phyloP scores from a whole-genome alignment of 2,329 filamentous ascomycete species.

The Fusarium marasasianum region DNA sequence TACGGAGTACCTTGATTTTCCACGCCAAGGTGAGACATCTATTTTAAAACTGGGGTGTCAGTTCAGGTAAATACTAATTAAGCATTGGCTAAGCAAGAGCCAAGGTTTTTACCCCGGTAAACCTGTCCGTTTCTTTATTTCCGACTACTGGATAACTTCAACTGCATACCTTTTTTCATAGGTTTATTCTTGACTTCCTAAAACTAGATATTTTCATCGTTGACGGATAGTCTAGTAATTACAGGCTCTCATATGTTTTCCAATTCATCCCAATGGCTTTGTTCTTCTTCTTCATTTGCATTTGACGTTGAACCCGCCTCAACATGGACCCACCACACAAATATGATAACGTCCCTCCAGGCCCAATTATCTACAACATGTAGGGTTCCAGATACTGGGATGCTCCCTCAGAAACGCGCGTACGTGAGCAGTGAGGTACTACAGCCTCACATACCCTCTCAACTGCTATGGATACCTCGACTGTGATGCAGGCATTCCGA shows the following conservation, averaged over 20 bases:
- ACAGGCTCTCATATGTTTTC: background rate
- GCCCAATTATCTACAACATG: constrained; percentile 32
- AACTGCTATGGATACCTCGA: background rate
- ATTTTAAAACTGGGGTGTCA: constrained; percentile 10
- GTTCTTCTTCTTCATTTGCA: background rate
- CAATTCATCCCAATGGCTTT: background rate
- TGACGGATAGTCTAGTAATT: background rate
- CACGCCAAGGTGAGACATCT: constrained; percentile 1
- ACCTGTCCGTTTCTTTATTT: background rate
- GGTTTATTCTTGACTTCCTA: too few relatives aligned
- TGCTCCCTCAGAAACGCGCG: constrained; percentile 24
- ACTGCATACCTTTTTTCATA: background rate
- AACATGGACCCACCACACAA: constrained; percentile 8
- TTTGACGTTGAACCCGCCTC: background rate
- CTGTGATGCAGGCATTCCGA: background rate
- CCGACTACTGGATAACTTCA: background rate
- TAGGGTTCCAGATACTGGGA: constrained; percentile 15
- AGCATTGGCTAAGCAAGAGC: constrained; percentile 28
- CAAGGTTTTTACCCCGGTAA: constrained; percentile 6
- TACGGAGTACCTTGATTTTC: background rate
- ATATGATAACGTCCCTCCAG: background rate
- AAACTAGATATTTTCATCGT: background rate
- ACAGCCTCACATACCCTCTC: background rate
- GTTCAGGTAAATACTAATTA: constrained; percentile 11
- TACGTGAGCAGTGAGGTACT: background rate